A percentile compares a stretch with the other conserved stretches of the same genome.
These are phyloP conservation scores for Fusarium veterinarium DNA, from an alignment of 2,329 filamentous ascomycete genomes.

Conservation along the genomic window DNA sequence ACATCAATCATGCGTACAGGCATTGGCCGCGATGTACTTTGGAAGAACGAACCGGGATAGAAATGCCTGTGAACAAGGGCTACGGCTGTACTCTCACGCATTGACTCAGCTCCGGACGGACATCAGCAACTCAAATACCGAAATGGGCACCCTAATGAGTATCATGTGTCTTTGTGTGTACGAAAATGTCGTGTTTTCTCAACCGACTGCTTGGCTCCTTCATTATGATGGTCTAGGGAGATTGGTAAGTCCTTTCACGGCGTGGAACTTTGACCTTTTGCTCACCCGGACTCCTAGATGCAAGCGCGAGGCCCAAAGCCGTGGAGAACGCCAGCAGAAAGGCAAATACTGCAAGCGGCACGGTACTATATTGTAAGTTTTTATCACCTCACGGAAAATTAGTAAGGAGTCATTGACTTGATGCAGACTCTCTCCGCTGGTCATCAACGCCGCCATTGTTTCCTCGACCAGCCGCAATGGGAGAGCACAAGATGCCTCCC, in stretches of 20 bases:
- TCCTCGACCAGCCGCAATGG: constrained; percentile 30
- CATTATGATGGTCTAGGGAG: constrained; percentile 26
- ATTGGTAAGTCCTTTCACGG: neutral
- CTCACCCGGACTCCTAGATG: neutral
- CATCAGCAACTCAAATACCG: constrained; percentile 2
- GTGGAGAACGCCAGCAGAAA: constrained; percentile 2
- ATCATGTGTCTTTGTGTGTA: constrained; percentile 28
- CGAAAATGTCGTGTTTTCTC: constrained; percentile 21
- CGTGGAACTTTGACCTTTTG: neutral
- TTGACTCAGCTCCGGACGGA: constrained; percentile 14
- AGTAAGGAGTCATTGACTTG: neutral
- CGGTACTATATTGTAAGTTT: constrained; percentile 16
- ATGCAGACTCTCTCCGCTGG: constrained; percentile 22
- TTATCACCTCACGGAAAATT: fast-evolving
- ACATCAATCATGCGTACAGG: constrained; percentile 20
- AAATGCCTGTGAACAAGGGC: constrained; percentile 10
- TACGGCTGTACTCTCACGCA: constrained; percentile 12
- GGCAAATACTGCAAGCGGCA: constrained; percentile 3
- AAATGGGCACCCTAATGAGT: constrained; percentile 14
- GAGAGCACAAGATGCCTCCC: neutral
- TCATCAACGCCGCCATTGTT: constrained; percentile 19
- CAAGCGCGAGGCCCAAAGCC: constrained; percentile 20
- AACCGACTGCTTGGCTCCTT: constrained; percentile 25
- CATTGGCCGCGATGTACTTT: constrained; percentile 19
- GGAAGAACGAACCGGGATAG: constrained; percentile 13